Evolutionary conservation across 306 rosid species (phyloP).

Genomic region (Abrus pulchellus): DNA sequence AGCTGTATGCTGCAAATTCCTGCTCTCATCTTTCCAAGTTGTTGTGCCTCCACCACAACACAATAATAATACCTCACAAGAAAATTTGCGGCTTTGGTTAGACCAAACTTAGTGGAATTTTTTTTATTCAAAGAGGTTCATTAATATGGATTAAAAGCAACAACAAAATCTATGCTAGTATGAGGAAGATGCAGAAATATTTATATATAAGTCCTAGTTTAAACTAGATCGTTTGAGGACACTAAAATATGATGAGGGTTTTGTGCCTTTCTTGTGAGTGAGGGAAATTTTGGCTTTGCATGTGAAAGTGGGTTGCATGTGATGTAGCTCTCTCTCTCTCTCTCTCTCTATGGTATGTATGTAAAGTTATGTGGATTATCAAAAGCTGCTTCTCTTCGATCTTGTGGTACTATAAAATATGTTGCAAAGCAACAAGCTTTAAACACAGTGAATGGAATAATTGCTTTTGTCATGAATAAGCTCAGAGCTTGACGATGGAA

Average conservation of each 20-base stretch:
- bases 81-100: constrained; percentile 1
- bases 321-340: constrained; percentile 37
- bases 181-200: constrained; percentile 23
- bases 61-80: neutral
- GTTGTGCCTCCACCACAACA: neutral
- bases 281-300: constrained; percentile 78
- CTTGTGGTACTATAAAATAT: constrained; percentile 53
- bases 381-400: constrained; percentile 52
- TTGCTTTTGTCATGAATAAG: constrained; percentile 63
- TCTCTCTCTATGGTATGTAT: constrained; percentile 29
- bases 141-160: neutral
- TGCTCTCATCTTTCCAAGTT: constrained; percentile 60
- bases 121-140: neutral
- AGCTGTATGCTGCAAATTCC: constrained; percentile 68
- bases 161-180: neutral
- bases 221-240: constrained; percentile 1
- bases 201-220: neutral
- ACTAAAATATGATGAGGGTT: constrained; percentile 42
- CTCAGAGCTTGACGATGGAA: constrained; percentile 46
- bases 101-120: neutral
- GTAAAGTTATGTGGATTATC: constrained; percentile 57
- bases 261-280: constrained; percentile 82
- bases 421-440: constrained; percentile 51
- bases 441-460: constrained; percentile 59
- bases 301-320: constrained; percentile 63